Percentiles rank a stretch among this genome's conserved stretches.
These are phyloP conservation scores for Skeletonema tropicum DNA, from an alignment of 108 stramenopile genomes.

Conservation along the genomic window DNA sequence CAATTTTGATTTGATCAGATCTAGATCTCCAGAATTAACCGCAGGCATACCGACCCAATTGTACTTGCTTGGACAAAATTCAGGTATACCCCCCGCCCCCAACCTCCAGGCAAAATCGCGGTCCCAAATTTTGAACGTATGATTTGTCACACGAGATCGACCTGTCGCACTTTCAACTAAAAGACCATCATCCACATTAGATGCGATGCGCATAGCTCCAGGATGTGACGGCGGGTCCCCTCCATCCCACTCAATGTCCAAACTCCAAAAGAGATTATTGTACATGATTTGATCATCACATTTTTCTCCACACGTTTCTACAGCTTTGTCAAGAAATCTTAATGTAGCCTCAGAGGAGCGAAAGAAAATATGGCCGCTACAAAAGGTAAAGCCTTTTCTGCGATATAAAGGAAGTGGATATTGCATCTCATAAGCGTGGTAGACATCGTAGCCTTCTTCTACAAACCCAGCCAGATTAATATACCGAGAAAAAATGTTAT, in stretches of 20 bases:
- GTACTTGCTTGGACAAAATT: conserved; percentile 39
- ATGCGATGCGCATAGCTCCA: neutral
- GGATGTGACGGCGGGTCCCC: neutral
- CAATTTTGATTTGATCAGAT: neutral
- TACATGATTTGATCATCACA: conserved; percentile 65
- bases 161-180: conserved; percentile 39
- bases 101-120: conserved; percentile 63
- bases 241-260: conserved; percentile 49
- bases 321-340: conserved; percentile 36
- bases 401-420: conserved; percentile 37
- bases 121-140: conserved; percentile 58
- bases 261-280: conserved; percentile 32
- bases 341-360: conserved; percentile 38
- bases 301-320: conserved; percentile 36
- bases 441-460: conserved; percentile 39
- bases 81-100: conserved; percentile 22
- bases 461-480: conserved; percentile 35
- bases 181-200: conserved; percentile 18
- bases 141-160: conserved; percentile 34
- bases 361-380: conserved; percentile 56
- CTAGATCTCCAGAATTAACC: neutral
- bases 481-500: conserved; percentile 56
- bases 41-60: conserved; percentile 68
- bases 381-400: conserved; percentile 50
- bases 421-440: conserved; percentile 51